Evolutionary conservation across 495 filamentous ascomycete species (phyloP).

Genomic region (Astrothelium macrocarpum): DNA sequence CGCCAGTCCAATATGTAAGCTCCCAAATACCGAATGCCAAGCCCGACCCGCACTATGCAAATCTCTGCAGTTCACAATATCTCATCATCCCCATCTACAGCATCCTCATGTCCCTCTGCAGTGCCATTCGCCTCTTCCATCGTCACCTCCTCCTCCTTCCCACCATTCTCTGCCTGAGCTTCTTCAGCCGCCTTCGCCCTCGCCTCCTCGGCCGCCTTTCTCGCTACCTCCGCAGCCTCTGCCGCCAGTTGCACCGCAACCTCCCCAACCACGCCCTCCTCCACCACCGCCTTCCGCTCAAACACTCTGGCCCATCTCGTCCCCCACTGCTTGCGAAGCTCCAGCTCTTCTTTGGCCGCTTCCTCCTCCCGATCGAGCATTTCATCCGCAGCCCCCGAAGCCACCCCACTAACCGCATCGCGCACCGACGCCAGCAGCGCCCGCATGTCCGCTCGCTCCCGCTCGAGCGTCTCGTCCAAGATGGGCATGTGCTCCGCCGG

Average conservation of each 20-base stretch:
- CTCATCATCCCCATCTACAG: not conserved
- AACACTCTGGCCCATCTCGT: slow-evolving; percentile 80
- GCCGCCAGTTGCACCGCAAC: slow-evolving; percentile 22
- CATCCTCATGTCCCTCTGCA: not conserved
- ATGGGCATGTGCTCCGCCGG: slow-evolving; percentile 51
- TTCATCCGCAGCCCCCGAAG: slow-evolving; percentile 61
- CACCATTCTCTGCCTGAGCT: not conserved
- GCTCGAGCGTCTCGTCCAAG: slow-evolving; percentile 53
- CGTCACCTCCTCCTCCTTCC: not conserved
- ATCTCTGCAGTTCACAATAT: not conserved
- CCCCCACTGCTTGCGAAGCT: slow-evolving; percentile 69
- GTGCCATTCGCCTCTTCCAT: not conserved
- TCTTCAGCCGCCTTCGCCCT: not conserved
- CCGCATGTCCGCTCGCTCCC: slow-evolving; percentile 62
- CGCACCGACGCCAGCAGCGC: slow-evolving; percentile 72
- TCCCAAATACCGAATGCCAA: too few relatives aligned
- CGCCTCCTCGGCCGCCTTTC: slow-evolving; percentile 7
- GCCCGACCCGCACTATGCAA: too few relatives aligned
- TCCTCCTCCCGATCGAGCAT: slow-evolving; percentile 46
- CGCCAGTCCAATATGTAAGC: too few relatives aligned
- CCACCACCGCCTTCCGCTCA: slow-evolving; percentile 67
- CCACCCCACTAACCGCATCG: slow-evolving; percentile 65
- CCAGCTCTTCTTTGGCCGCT: slow-evolving; percentile 39
- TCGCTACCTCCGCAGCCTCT: slow-evolving; percentile 15
- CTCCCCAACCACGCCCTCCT: slow-evolving; percentile 51